Conservation (phyloP, 2,329 filamentous ascomycete genomes). For the Diplocarpon rosae region DNA sequence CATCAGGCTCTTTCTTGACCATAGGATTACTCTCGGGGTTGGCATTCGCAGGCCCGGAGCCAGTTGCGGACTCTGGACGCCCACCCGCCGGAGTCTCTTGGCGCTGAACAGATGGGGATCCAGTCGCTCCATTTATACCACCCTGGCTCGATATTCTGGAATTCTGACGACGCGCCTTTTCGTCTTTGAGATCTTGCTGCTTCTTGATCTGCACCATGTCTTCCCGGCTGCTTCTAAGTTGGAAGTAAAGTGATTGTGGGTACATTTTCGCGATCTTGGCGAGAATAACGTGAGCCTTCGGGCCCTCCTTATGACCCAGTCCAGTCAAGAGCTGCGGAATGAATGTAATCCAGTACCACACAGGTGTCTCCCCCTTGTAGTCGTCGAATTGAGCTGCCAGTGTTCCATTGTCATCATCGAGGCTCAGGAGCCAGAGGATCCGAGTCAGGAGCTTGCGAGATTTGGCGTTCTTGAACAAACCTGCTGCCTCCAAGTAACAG, state of each 20-base stretch:
- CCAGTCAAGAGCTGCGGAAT: conserved; percentile 93
- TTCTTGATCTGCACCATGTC: conserved; percentile 92
- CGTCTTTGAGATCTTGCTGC: conserved; percentile 66
- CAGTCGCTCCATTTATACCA: conserved; percentile 16
- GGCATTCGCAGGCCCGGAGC: conserved; percentile 32
- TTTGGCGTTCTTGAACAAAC: conserved; percentile 94
- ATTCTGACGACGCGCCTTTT: conserved; percentile 27
- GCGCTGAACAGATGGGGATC: conserved; percentile 23
- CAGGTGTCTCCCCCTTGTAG: conserved; percentile 93
- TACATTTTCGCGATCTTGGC: conserved; percentile 92
- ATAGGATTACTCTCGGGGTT: conserved; percentile 30
- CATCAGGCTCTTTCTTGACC: conserved; percentile 24
- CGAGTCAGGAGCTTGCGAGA: conserved; percentile 86
- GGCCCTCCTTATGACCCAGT: conserved; percentile 81
- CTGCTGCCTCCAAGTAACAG: conserved; percentile 91
- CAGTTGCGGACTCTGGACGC: conserved; percentile 19
- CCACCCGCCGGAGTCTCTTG: conserved; percentile 18
- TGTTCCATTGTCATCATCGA: conserved; percentile 78
- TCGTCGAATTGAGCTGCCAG: conserved; percentile 84
- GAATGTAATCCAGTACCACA: conserved; percentile 99
- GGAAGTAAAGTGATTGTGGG: conserved; percentile 91
- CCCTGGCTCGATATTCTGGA: conserved; percentile 31
- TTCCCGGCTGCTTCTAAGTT: conserved; percentile 83
- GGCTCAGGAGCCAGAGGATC: conserved; percentile 88
- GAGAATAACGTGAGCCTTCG: conserved; percentile 74